Evolutionary conservation across 2,329 filamentous ascomycete species (phyloP), one percentile per base, ranked within the genome.

Genomic region (Apiospora koreana): DNA sequence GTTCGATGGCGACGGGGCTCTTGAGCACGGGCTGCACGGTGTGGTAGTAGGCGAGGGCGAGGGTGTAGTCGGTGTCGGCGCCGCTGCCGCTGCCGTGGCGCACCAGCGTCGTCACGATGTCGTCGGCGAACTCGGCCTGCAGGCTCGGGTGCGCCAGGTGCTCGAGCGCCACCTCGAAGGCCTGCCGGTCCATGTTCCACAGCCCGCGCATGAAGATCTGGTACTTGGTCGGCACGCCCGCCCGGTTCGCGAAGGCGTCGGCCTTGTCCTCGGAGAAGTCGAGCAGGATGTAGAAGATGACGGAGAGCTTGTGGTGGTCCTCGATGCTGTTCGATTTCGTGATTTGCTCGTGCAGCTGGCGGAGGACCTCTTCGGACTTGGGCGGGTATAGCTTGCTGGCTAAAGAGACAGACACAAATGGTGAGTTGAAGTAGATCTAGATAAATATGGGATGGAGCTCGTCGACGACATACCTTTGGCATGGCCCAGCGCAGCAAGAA

Each of bases 271-370:
- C 81, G 76, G 92, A 88, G 77, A 92, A 88, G 79, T 97, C 93
- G 76, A 94, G 91, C 3, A 97, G 86, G 48, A 97, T 84, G 79
- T 97, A 97, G 84, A 93, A 97, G 73, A 97, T 85, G 65, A 96
- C 87, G 23, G 94, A 93, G 74, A 94, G 89, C 80, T 95, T 95
- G 82, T 95, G 91, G 79, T 95, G 92, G 69, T 89, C 86, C 9
- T 91, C 88, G 74, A 92, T 89, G 66, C 83, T 84, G 69, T 85
- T 73, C 66, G 83, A 88, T 35, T 89, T 86, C 79, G 91, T 87
- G 73, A 97, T 91, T 71, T 90, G 88, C 72, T 89, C 84, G 81
- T 95, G 91, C 7, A 97, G 86, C 48, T 89, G 87, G 74, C 89
- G 88, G 41, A 97, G 86, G 54, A 90, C 88, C 71, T 84, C 85